Base-by-base conservation (phyloP, 2,329 filamentous ascomycete genomes). In the Fusarium irregulare region DNA sequence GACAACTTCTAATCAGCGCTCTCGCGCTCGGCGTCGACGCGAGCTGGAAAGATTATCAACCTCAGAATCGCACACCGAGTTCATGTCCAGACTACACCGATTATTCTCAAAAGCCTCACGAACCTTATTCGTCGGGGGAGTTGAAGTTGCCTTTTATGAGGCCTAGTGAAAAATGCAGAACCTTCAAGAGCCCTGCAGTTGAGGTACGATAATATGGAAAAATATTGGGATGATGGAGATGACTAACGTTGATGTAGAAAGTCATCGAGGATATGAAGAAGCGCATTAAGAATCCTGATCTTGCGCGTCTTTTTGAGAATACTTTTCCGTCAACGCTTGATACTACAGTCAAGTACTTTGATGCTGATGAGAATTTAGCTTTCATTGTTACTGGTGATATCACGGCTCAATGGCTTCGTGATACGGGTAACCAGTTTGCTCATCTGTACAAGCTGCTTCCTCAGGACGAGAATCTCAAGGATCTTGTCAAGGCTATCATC, bases 261-360 rank as follows among this genome's bases (percentile, higher is more conserved):
- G 64, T 68, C 3, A 68, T 68, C 0, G 25, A 13, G 3, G 65
- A 68, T 3, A 64, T 68, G 12, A 68, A 68, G 13, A 37, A 64
- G 11, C 65, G 65, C 2, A 55, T 46, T 25, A 68, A 64, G 2
- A 63, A 68, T 4, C 64, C 64, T 0, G 65, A 68, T 9, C 44
- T 68, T 4, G 65, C 53, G 7, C 65, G 65, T 30, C 49, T 68
- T 1, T 68, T 68, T 11, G 65, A 68, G n/a, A 68, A 68, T 4
- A n/a, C 65, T 0, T 68, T 68, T 2, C 65, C 65, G 1, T 68
- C 65, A 1, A 68, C 65, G 0, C 59, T 68, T 2, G 65, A 68
- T 4, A 68, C 65, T 8, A 68, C 65, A 0, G 65, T 68, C 9
- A 68, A 68, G 21, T 68, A 68, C 9, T 68, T 68, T 4, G 65